Conservation (phyloP, 129 eudicot genomes). For the Ambrosia artemisiifolia region DNA sequence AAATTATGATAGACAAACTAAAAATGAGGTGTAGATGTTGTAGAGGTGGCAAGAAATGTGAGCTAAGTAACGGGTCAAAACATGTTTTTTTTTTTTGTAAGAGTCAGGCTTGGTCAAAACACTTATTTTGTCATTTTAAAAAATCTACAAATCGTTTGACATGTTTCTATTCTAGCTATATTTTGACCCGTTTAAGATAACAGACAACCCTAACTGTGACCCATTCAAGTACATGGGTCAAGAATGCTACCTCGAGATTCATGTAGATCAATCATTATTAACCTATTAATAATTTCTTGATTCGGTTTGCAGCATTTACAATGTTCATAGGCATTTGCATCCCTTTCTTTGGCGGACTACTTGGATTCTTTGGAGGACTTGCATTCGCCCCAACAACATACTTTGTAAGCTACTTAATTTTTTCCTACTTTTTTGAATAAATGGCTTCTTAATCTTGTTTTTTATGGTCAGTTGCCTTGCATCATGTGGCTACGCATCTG, state of each 20-base stretch:
- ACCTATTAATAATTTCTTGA: not conserved
- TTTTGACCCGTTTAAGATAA: not conserved
- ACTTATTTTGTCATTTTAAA: not conserved
- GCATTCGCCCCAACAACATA: conserved; percentile 74
- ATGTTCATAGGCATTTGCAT: conserved; percentile 60
- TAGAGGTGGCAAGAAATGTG: not conserved
- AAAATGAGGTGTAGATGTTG: not conserved
- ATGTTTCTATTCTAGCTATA: not conserved
- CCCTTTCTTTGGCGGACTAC: conserved; percentile 70
- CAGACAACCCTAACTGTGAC: not conserved
- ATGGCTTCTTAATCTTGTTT: not conserved
- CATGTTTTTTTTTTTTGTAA: not conserved
- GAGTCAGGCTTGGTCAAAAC: not conserved
- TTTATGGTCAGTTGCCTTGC: conserved; percentile 68
- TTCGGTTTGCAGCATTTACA: conserved; percentile 45
- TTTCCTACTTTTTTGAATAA: not conserved
- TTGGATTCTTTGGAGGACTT: conserved; percentile 72
- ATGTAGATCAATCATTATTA: not conserved
- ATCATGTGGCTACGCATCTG: conserved; percentile 80
- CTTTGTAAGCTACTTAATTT: conserved; percentile 46
- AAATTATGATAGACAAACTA: not conserved
- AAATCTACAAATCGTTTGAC: not conserved
- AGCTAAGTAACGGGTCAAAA: not conserved
- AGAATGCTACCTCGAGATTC: not conserved
- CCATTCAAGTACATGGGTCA: not conserved